These are phyloP conservation scores for Cladosporium sp. DNA, from an alignment of 2,329 filamentous ascomycete genomes.

Conservation along the genomic window DNA sequence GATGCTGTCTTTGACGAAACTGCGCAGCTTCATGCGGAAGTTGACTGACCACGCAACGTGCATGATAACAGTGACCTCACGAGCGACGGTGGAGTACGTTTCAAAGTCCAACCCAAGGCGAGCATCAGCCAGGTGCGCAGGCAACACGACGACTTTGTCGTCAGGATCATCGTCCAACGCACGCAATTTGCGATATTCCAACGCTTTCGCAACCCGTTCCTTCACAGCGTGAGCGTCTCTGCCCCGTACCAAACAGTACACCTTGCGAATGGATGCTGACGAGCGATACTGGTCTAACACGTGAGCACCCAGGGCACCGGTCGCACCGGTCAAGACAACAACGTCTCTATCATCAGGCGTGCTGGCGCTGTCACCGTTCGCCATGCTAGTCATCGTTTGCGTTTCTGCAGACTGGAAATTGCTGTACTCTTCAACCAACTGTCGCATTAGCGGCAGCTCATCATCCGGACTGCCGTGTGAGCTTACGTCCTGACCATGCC, in stretches of 20 bases:
- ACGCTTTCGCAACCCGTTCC: conserved; percentile 43
- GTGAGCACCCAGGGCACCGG: conserved; percentile 50
- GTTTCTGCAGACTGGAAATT: conserved; percentile 29
- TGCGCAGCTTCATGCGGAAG: conserved; percentile 54
- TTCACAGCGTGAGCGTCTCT: conserved; percentile 38
- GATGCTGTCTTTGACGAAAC: conserved; percentile 54
- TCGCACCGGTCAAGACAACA: conserved; percentile 47
- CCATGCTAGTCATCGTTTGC: background rate
- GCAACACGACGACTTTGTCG: conserved; percentile 45
- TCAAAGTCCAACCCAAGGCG: conserved; percentile 46
- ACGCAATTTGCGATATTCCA: conserved; percentile 36
- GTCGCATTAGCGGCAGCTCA: conserved; percentile 40
- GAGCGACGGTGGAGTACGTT: conserved; percentile 40
- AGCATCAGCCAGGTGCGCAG: conserved; percentile 44
- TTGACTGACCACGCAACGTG: conserved; percentile 65
- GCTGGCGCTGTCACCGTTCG: background rate
- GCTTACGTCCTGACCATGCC: conserved; percentile 31
- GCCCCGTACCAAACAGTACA: conserved; percentile 57
- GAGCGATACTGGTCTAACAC: conserved; percentile 45
- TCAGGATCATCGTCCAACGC: conserved; percentile 19
- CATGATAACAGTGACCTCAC: conserved; percentile 50
- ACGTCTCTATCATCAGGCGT: conserved; percentile 17
- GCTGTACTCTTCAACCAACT: conserved; percentile 47
- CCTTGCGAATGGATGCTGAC: conserved; percentile 35
- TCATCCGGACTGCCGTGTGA: conserved; percentile 24